phyloP scores from a whole-genome alignment of 2,329 filamentous ascomycete genomes.

The Penicillium sp. region DNA sequence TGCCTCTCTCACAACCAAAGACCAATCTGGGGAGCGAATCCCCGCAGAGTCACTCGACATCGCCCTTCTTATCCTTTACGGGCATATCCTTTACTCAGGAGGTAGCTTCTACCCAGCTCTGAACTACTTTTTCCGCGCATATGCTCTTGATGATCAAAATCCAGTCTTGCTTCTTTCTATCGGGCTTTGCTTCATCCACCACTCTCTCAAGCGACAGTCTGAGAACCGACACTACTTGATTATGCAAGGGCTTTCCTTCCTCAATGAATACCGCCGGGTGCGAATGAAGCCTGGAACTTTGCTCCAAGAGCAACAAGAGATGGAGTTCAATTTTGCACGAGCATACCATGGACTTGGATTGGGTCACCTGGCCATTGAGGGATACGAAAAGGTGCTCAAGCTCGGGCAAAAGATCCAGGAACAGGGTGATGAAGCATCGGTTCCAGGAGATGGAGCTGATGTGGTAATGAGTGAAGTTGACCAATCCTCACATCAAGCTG shows the following conservation, averaged over 20 bases:
- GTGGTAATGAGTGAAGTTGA: slow-evolving; percentile 23
- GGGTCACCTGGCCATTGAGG: slow-evolving; percentile 68
- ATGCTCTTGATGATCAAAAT: slow-evolving; percentile 71
- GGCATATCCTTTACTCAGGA: slow-evolving; percentile 81
- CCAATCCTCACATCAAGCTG: slow-evolving; percentile 3
- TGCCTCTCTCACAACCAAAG: slow-evolving; percentile 39
- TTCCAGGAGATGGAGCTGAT: slow-evolving; percentile 37
- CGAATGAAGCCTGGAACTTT: slow-evolving; percentile 48
- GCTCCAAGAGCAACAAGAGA: slow-evolving; percentile 64
- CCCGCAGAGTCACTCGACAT: slow-evolving; percentile 63
- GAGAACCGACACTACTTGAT: slow-evolving; percentile 88
- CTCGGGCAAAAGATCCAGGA: slow-evolving; percentile 49
- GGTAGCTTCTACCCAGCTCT: slow-evolving; percentile 81
- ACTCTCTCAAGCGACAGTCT: slow-evolving; percentile 82
- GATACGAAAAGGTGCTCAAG: slow-evolving; percentile 63
- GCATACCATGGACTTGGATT: slow-evolving; percentile 75
- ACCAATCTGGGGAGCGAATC: slow-evolving; percentile 38
- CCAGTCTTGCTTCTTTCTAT: slow-evolving; percentile 77
- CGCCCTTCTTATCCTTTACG: slow-evolving; percentile 82
- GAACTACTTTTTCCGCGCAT: slow-evolving; percentile 80
- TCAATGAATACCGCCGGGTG: slow-evolving; percentile 70
- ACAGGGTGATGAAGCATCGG: not conserved
- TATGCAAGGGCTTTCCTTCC: slow-evolving; percentile 78
- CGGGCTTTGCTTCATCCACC: slow-evolving; percentile 81
- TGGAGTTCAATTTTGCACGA: slow-evolving; percentile 76